Evolutionary conservation across 2,329 filamentous ascomycete species (phyloP).

Genomic region (Clonostachys rosea): DNA sequence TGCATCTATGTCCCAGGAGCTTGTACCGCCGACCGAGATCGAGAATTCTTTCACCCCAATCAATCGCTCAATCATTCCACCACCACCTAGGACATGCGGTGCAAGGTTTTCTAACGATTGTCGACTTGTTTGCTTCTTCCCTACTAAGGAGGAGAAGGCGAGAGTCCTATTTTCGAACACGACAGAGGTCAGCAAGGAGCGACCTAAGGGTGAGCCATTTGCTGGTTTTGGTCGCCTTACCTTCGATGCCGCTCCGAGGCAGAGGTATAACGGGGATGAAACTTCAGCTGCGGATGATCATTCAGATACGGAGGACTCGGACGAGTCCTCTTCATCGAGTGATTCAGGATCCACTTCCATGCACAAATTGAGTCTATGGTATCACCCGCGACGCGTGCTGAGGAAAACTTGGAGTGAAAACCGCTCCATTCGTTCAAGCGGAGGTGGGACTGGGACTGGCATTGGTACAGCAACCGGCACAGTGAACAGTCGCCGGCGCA

Average conservation of each 20-base stretch:
- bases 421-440: constrained; percentile 54
- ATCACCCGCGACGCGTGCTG: constrained; percentile 45
- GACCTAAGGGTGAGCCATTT: constrained; percentile 49
- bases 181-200: constrained; percentile 38
- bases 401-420: constrained; percentile 52
- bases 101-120: constrained; percentile 59
- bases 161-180: constrained; percentile 42
- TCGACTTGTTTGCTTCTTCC: constrained; percentile 63
- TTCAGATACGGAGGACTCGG: constrained; percentile 43
- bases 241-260: constrained; percentile 43
- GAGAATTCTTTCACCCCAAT: constrained; percentile 47
- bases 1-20: constrained; percentile 58
- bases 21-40: constrained; percentile 47
- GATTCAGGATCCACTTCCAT: constrained; percentile 61
- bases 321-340: constrained; percentile 45
- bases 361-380: constrained; percentile 53
- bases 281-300: constrained; percentile 45
- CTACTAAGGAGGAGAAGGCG: constrained; percentile 60
- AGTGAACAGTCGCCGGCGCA: constrained; percentile 42
- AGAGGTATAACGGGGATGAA: constrained; percentile 41
- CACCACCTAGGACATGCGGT: constrained; percentile 53
- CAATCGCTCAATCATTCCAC: constrained; percentile 48
- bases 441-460: constrained; percentile 53
- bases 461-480: constrained; percentile 44
- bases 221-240: constrained; percentile 52